These are phyloP conservation scores for Exophiala lecanii-corni DNA, from an alignment of 2,329 filamentous ascomycete species.

Conservation along the genomic window DNA sequence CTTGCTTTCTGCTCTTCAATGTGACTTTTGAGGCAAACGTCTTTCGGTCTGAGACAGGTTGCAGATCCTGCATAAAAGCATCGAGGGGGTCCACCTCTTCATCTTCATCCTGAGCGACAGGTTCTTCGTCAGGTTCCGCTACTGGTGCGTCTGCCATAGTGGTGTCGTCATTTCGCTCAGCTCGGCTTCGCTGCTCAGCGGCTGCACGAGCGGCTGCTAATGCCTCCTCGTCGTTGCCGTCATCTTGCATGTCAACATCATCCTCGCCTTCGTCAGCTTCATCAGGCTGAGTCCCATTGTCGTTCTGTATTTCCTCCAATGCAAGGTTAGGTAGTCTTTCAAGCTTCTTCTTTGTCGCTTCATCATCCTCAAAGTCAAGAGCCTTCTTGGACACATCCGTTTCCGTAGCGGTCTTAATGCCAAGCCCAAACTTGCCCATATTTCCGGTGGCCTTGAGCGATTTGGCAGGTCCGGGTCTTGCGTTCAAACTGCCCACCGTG, in stretches of 20 bases:
- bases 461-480: constrained; percentile 26
- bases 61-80: constrained; percentile 84
- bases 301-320: constrained; percentile 44
- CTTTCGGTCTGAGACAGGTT: constrained; percentile 40
- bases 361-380: constrained; percentile 82
- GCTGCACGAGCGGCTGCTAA: constrained; percentile 80
- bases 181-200: constrained; percentile 66
- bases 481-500: constrained; percentile 34
- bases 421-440: constrained; percentile 78
- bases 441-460: constrained; percentile 65
- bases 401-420: constrained; percentile 61
- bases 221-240: constrained; percentile 79
- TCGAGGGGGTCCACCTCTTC: constrained; percentile 85
- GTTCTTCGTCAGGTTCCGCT: constrained; percentile 37
- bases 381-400: constrained; percentile 69
- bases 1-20: constrained; percentile 51
- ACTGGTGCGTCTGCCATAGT: constrained; percentile 33
- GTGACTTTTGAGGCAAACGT: constrained; percentile 33
- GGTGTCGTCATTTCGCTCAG: constrained; percentile 30
- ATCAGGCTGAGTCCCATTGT: constrained; percentile 57
- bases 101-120: constrained; percentile 49
- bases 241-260: constrained; percentile 70
- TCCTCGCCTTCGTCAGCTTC: constrained; percentile 63
- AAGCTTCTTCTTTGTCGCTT: constrained; percentile 79
- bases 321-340: constrained; percentile 80